Percentiles rank a stretch among this genome's conserved stretches.
These are phyloP conservation scores for Candida glucosophila DNA, from an alignment of 1,139 yeast species.

Conservation along the genomic window DNA sequence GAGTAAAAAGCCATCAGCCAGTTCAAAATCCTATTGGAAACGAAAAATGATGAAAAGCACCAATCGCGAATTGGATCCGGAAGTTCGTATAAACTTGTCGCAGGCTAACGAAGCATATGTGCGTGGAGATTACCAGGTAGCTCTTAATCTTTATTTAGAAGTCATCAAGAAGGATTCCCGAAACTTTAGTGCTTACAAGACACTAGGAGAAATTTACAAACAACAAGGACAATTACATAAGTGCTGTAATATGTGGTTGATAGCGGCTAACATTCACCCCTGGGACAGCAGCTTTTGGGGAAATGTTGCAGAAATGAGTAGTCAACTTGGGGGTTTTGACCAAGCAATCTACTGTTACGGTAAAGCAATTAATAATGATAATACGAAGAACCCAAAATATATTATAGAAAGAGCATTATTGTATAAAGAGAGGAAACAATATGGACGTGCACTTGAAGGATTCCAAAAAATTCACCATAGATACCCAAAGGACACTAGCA, in stretches of 20 bases:
- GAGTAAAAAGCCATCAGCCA: constrained; percentile 24
- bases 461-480: constrained; percentile 53
- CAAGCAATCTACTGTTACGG: constrained; percentile 83
- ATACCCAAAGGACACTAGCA: constrained; percentile 54
- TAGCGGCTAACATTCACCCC: constrained; percentile 78
- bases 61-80: constrained; percentile 55
- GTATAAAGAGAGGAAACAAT: constrained; percentile 56
- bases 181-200: constrained; percentile 75
- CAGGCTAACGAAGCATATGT: constrained; percentile 79
- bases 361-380: constrained; percentile 53
- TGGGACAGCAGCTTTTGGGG: constrained; percentile 80
- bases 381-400: constrained; percentile 42
- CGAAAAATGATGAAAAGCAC: constrained; percentile 28
- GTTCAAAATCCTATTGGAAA: constrained; percentile 23
- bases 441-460: constrained; percentile 68
- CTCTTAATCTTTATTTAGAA: constrained; percentile 58
- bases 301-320: constrained; percentile 69
- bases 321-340: constrained; percentile 59
- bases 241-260: constrained; percentile 74
- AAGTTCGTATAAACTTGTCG: constrained; percentile 55
- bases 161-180: constrained; percentile 71
- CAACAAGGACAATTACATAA: constrained; percentile 58
- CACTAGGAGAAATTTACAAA: constrained; percentile 77
- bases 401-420: constrained; percentile 56
- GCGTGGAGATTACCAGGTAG: constrained; percentile 51